These are phyloP conservation scores for Ziziphus jujuba DNA, from an alignment of 306 rosid species.

Conservation along the genomic window DNA sequence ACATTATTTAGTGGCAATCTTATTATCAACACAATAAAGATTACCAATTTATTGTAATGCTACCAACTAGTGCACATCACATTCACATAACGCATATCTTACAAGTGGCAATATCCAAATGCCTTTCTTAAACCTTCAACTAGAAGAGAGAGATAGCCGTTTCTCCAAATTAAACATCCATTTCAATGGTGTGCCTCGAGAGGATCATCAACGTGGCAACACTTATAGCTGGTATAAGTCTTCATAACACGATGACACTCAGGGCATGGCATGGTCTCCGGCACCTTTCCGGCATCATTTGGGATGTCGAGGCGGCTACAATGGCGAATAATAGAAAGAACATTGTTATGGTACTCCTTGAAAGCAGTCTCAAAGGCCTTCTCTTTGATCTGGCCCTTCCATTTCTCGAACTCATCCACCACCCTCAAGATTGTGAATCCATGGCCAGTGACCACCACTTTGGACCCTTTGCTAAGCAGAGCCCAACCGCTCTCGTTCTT, in stretches of 20 bases:
- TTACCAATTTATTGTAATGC: no score
- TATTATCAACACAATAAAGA: no score
- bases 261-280: conserved; percentile 41
- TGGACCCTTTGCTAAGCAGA: conserved; percentile 35
- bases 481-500: conserved; percentile 56
- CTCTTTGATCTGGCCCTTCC: conserved; percentile 23
- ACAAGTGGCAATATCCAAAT: no score
- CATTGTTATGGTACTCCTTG: conserved; percentile 5
- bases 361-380: conserved; percentile 27
- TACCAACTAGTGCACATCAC: no score
- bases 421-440: conserved; percentile 33
- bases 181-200: background rate
- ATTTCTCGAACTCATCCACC: conserved; percentile 33
- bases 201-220: conserved; percentile 38
- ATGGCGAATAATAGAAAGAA: background rate
- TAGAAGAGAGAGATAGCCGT: background rate
- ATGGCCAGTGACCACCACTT: conserved; percentile 31
- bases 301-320: conserved; percentile 35
- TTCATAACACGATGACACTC: conserved; percentile 52
- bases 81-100: no score
- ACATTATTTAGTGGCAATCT: no score
- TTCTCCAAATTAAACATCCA: background rate
- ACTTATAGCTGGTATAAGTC: conserved; percentile 44
- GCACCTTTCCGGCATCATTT: conserved; percentile 31
- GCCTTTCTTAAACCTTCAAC: background rate